Conservation (phyloP, 2,329 filamentous ascomycete species). For the Orbilia javanica region DNA sequence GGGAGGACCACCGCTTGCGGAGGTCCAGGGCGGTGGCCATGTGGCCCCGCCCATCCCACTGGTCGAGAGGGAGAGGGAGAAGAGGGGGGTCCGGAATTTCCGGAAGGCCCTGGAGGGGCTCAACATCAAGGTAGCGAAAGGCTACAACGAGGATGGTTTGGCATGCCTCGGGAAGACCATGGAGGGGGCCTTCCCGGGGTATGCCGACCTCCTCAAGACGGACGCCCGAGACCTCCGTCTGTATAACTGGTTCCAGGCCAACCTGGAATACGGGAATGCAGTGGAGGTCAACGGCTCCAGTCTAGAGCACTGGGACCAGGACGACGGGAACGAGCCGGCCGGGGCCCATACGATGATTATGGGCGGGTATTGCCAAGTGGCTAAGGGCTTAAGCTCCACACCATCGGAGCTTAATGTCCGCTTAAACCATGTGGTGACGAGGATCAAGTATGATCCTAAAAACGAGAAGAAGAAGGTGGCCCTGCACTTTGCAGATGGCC, state of each 20-base stretch:
- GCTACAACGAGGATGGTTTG: conserved; percentile 72
- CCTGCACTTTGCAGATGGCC: conserved; percentile 66
- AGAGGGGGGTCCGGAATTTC: not conserved
- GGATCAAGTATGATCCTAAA: conserved; percentile 71
- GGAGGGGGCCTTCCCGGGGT: conserved; percentile 90
- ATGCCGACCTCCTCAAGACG: conserved; percentile 83
- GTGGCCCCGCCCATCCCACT: not conserved
- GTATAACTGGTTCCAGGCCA: conserved; percentile 98
- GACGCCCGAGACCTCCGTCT: conserved; percentile 88
- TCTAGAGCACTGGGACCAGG: conserved; percentile 93
- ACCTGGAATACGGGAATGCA: conserved; percentile 97
- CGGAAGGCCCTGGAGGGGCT: conserved; percentile 7
- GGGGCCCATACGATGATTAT: conserved; percentile 93
- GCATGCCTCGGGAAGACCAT: conserved; percentile 91
- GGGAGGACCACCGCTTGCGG: conserved; percentile 76
- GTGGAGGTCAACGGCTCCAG: conserved; percentile 88
- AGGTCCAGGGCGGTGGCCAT: conserved; percentile 48
- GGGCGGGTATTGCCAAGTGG: conserved; percentile 92
- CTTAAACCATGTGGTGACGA: conserved; percentile 78
- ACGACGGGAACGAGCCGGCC: conserved; percentile 97
- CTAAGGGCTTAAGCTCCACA: conserved; percentile 83
- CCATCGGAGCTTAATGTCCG: conserved; percentile 82
- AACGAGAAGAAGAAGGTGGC: conserved; percentile 64
- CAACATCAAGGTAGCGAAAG: conserved; percentile 75
- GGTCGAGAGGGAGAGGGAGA: not conserved